These are phyloP conservation scores for Acanthamoeba lenticulata DNA, from an alignment of 208 protist genomes.

Conservation along the genomic window DNA sequence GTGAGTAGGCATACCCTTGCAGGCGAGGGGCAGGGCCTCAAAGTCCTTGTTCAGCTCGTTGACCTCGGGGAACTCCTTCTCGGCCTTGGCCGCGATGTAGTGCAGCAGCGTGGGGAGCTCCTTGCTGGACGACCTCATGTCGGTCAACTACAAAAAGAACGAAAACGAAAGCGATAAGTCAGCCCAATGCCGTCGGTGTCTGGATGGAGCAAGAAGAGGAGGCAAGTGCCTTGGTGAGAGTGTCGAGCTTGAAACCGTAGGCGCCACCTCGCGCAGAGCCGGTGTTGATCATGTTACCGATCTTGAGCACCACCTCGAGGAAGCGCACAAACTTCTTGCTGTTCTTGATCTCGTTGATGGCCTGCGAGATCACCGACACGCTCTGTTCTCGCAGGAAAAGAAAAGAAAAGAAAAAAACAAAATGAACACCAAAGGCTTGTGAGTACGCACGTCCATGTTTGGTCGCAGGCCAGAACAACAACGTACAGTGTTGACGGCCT, in stretches of 20 bases:
- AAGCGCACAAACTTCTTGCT: constrained; percentile 11
- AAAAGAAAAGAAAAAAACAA: neutral
- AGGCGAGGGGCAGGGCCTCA: neutral
- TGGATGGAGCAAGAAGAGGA: neutral
- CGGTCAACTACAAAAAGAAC: neutral
- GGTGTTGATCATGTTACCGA: constrained; percentile 75
- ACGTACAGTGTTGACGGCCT: neutral
- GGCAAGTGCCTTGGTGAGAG: constrained; percentile 54
- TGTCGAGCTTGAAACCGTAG: constrained; percentile 73
- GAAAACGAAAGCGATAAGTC: neutral
- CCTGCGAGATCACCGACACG: constrained; percentile 1
- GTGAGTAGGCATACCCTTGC: neutral
- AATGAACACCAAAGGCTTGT: neutral
- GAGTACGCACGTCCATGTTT: neutral
- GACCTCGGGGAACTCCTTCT: constrained; percentile 30
- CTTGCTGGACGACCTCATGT: constrained; percentile 4
- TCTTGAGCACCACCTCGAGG: constrained; percentile 63
- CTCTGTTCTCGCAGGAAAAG: neutral
- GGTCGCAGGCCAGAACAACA: neutral
- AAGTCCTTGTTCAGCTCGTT: constrained; percentile 1
- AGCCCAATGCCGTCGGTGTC: neutral
- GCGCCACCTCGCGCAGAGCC: constrained; percentile 58
- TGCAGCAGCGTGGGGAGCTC: constrained; percentile 24
- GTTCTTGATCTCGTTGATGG: constrained; percentile 5
- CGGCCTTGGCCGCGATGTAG: constrained; percentile 5